Base-by-base conservation (phyloP, 78 protist genomes). In the Andalucia godoyi region DNA sequence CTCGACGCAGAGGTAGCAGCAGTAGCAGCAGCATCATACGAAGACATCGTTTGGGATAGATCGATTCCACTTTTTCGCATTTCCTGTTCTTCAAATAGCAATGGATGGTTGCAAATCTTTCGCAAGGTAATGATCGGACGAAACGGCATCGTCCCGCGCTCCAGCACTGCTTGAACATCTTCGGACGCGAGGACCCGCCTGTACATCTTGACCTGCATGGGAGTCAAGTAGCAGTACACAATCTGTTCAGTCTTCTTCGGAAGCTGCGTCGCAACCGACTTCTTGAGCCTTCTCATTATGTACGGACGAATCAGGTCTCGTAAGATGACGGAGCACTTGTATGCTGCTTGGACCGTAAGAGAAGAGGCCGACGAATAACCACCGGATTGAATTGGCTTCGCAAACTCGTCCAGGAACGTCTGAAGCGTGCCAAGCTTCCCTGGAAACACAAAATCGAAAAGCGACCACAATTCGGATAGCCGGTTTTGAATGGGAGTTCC, bases 401-500 rank as follows among this genome's bases (percentile, higher is more conserved):
- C 84, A 6, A 94, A 93, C 43, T 88, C 67, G 12, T 51, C 39
- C 27, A 15, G 7, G 40, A 92, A 92, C 17, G 64, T 42, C 21
- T 74, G 75, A 21, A 79, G 67, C 30, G 84, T 63, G 17, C 92
- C 97, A 4, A 95, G 75, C 17, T 62, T 62, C 9, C 98, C 98
- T 1, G 99, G 99, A 37, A 58, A 80, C 17, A 95, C 85, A 57
- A 95, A 96, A 55, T 97, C 99, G 43, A 97, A 84, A n/a, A 97
- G 70, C 2, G 95, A 85, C 99, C 99, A 97, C 21, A 97, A 79
- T 82, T 97, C 99, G 0, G 49, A 45, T 18, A 97, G 83, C 7
- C 76, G 80, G 79, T 97, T 97, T 62, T 93, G 98, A 15, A 97
- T 79, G 1, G 99, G 99, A 23, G 98, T 60, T 10, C 99, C 98